These are phyloP conservation scores for Heterobasidion irregulare DNA, from an alignment of 1,284 basidiomycete genomes.

Conservation along the genomic window DNA sequence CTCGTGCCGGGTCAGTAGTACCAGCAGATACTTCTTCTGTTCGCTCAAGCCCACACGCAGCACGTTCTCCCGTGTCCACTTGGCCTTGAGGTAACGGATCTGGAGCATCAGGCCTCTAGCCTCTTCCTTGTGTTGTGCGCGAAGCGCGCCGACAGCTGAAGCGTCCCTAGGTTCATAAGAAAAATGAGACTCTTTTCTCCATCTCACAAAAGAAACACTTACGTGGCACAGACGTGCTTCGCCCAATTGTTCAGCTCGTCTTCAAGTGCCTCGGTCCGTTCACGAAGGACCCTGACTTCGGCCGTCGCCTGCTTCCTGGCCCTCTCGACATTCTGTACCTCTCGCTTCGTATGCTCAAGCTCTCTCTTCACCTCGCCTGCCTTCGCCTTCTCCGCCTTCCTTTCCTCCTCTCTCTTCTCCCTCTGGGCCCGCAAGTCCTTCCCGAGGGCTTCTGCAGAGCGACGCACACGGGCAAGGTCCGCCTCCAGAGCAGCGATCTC, in stretches of 20 bases:
- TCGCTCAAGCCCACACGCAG: conserved; percentile 76
- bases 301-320: conserved; percentile 56
- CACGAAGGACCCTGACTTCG: conserved; percentile 56
- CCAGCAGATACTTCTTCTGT: conserved; percentile 80
- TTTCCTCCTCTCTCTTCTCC: conserved; percentile 26
- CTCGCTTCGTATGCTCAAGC: conserved; percentile 39
- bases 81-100: conserved; percentile 88
- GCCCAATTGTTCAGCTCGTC: conserved; percentile 41
- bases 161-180: conserved; percentile 34
- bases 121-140: conserved; percentile 70
- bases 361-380: conserved; percentile 23
- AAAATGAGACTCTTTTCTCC: conserved; percentile 5
- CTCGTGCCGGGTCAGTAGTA: conserved; percentile 59
- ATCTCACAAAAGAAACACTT: conserved; percentile 1
- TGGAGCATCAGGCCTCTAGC: conserved; percentile 85
- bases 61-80: conserved; percentile 79
- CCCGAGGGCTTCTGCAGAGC: conserved; percentile 67
- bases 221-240: conserved; percentile 49
- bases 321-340: conserved; percentile 43
- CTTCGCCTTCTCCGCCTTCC: conserved; percentile 33
- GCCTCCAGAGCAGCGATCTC: conserved; percentile 58
- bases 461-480: conserved; percentile 61
- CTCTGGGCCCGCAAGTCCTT: conserved; percentile 63
- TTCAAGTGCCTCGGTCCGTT: conserved; percentile 46
- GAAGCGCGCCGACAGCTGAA: conserved; percentile 43